phyloP scores from a whole-genome alignment of 2,329 filamentous ascomycete species.

The Colletotrichum sp. region DNA sequence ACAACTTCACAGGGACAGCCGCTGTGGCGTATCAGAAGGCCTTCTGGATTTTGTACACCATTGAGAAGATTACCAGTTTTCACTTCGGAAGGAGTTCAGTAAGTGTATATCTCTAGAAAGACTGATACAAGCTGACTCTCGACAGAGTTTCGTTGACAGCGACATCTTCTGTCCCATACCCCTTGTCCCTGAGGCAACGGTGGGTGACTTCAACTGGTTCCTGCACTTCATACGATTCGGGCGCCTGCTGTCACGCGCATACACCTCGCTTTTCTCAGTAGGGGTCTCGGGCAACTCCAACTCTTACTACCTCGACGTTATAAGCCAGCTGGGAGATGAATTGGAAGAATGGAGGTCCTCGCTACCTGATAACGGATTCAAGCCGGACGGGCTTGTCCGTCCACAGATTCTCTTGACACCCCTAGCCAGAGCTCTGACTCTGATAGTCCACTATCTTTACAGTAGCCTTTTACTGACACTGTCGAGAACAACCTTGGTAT shows the following conservation, averaged over 20 bases:
- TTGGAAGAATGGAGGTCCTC: conserved; percentile 31
- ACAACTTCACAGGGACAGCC: conserved; percentile 19
- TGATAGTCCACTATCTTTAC: conserved; percentile 30
- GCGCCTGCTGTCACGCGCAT: conserved; percentile 29
- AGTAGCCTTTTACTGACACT: conserved; percentile 30
- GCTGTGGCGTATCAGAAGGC: conserved; percentile 28
- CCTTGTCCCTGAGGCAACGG: conserved; percentile 21
- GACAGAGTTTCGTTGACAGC: conserved; percentile 32
- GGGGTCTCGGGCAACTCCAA: conserved; percentile 27
- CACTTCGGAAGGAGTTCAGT: conserved; percentile 33
- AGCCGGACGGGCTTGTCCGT: conserved; percentile 9
- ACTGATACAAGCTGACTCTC: accelerated
- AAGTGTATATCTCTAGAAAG: background rate
- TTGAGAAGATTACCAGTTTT: conserved; percentile 31
- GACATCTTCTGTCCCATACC: conserved; percentile 35
- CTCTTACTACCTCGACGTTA: conserved; percentile 26
- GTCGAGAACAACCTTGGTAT: conserved; percentile 27
- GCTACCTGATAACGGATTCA: conserved; percentile 24
- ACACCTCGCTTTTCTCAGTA: conserved; percentile 31
- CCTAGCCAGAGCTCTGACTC: background rate
- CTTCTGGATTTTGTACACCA: conserved; percentile 29
- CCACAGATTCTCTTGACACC: conserved; percentile 13
- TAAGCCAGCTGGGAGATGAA: conserved; percentile 29
- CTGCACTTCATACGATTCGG: conserved; percentile 27
- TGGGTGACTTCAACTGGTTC: conserved; percentile 29